Evolutionary conservation across 1,139 yeast species (phyloP).

Genomic region (Suhomyces maxii): DNA sequence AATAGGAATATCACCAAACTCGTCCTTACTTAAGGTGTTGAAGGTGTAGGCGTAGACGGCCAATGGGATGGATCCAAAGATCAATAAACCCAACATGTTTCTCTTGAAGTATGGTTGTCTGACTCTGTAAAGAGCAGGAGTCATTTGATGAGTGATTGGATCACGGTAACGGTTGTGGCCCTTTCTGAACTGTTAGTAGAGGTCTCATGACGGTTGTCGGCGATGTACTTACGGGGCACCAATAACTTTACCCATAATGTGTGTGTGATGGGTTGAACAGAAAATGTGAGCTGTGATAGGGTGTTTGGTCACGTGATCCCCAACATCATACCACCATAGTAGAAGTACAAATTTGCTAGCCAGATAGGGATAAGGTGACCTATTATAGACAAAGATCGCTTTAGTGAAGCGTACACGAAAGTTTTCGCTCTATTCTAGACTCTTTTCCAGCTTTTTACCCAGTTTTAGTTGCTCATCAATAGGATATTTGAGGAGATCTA

Average conservation of each 20-base stretch:
- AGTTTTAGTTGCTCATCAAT: no score
- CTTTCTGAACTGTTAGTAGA: slow-evolving; percentile 23
- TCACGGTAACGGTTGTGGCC: slow-evolving; percentile 59
- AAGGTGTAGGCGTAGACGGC: slow-evolving; percentile 77
- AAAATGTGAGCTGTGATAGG: neutral
- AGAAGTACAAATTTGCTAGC: no score
- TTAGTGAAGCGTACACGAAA: no score
- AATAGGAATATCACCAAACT: slow-evolving; percentile 85
- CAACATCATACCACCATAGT: no score
- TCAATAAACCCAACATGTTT: slow-evolving; percentile 63
- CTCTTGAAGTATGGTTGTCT: slow-evolving; percentile 81
- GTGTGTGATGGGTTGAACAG: slow-evolving; percentile 2
- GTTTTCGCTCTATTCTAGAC: no score
- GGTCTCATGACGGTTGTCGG: neutral
- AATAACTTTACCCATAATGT: slow-evolving; percentile 32
- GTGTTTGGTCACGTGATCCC: slow-evolving; percentile 1
- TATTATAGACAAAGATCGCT: no score
- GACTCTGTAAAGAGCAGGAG: slow-evolving; percentile 90
- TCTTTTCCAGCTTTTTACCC: no score
- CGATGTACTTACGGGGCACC: slow-evolving; percentile 40
- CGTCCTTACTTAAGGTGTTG: slow-evolving; percentile 72
- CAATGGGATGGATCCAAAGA: slow-evolving; percentile 60
- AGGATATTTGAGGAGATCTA: no score
- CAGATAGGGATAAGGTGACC: no score
- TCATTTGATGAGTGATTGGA: slow-evolving; percentile 80